Evolutionary conservation across 2,329 filamentous ascomycete genomes (phyloP).

Genomic region (Fusarium nurragi): DNA sequence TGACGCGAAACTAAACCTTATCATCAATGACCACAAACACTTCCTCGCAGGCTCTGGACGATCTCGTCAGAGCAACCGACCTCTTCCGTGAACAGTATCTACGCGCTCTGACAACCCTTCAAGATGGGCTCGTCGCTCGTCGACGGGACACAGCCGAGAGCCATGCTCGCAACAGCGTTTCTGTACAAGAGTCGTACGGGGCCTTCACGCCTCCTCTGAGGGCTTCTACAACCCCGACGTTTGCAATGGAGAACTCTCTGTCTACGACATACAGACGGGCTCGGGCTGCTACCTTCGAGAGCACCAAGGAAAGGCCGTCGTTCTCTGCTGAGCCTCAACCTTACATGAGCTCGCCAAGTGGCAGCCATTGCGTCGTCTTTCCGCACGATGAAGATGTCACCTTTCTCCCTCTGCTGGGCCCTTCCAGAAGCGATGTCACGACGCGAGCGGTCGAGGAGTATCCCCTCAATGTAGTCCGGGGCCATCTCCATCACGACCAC

Average conservation of each 20-base stretch:
- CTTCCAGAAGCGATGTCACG: constrained; percentile 17
- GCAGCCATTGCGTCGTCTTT: constrained; percentile 30
- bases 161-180: constrained; percentile 5
- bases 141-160: constrained; percentile 38
- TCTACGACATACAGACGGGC: constrained; percentile 29
- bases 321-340: constrained; percentile 39
- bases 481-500: constrained; percentile 33
- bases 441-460: constrained; percentile 31
- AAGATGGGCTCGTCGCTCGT: constrained; percentile 40
- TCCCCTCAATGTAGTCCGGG: constrained; percentile 22
- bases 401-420: constrained; percentile 49
- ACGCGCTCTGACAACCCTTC: constrained; percentile 44
- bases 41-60: constrained; percentile 45
- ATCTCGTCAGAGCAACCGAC: constrained; percentile 49
- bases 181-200: neutral
- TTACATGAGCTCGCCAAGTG: constrained; percentile 37
- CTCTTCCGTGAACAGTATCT: constrained; percentile 50
- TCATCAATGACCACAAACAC: constrained; percentile 34
- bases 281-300: constrained; percentile 47
- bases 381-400: constrained; percentile 46
- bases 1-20: constrained; percentile 6
- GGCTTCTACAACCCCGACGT: constrained; percentile 34
- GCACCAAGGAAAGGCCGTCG: constrained; percentile 38
- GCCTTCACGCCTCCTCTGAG: constrained; percentile 46
- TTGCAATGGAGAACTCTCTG: constrained; percentile 31